phyloP scores from a whole-genome alignment of 345 rosid genomes.

The Hibiscus trionum region DNA sequence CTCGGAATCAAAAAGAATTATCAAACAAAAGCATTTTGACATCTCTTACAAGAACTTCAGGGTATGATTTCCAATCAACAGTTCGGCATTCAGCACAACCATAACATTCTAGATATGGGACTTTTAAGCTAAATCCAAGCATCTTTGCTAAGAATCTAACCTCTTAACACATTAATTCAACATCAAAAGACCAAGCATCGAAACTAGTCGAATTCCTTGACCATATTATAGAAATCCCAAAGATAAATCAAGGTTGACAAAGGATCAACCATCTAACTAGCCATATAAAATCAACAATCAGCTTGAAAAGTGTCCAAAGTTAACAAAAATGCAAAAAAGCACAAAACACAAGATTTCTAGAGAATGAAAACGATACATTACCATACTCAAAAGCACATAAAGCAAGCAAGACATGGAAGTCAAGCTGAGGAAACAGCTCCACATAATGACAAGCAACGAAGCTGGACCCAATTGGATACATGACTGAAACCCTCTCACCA shows the following conservation, averaged over 20 bases:
- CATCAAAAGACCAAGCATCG: not conserved
- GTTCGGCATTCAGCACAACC: not conserved
- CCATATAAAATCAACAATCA: slow-evolving; percentile 7
- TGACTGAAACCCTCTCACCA: slow-evolving; percentile 64
- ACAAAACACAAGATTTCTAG: not conserved
- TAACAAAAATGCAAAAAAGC: not conserved
- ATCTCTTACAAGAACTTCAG: not conserved
- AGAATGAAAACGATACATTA: slow-evolving; percentile 26
- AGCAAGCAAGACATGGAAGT: slow-evolving; percentile 83
- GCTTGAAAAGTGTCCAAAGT: not conserved
- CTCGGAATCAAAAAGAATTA: slow-evolving; percentile 10
- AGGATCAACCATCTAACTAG: not conserved
- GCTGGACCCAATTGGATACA: slow-evolving; percentile 68
- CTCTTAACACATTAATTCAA: not conserved
- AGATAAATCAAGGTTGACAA: not conserved
- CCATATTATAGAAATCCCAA: not conserved
- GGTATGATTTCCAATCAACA: not conserved
- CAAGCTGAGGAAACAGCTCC: slow-evolving; percentile 96
- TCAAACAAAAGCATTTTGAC: not conserved
- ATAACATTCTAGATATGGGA: not conserved
- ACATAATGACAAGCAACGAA: slow-evolving; percentile 73
- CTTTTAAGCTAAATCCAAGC: not conserved
- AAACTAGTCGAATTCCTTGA: not conserved
- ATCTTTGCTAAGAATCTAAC: not conserved
- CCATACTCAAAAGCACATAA: slow-evolving; percentile 80